Conservation (phyloP, 208 protist species). For the Acanthamoeba culbertsoni region DNA sequence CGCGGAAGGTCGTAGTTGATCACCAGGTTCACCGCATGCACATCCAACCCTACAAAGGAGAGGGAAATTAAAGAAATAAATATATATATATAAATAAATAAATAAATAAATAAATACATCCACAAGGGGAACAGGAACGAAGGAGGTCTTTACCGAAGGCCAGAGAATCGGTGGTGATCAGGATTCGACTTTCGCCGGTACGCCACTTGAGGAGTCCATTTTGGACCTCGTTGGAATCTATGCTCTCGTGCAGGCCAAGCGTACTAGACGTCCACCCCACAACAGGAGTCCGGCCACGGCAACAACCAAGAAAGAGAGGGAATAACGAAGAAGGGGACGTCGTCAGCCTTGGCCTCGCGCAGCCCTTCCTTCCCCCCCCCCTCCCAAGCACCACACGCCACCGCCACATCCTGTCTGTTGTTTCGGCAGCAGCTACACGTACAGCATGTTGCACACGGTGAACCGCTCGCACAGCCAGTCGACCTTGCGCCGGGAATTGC, state of each 20-base stretch:
- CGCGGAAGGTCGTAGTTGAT: conserved; percentile 99
- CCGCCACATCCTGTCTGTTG: too few species aligned
- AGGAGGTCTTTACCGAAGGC: conserved; percentile 85
- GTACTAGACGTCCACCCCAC: too few species aligned
- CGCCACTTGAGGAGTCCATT: neutral
- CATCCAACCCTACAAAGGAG: conserved; percentile 94
- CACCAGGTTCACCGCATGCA: conserved; percentile 99
- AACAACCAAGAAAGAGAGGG: conserved; percentile 66
- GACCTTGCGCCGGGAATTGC: conserved; percentile 95
- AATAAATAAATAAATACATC: neutral
- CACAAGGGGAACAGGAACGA: neutral
- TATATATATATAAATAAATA: too few species aligned
- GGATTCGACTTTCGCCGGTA: conserved; percentile 85
- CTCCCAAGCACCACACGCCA: too few species aligned
- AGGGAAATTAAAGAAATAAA: neutral
- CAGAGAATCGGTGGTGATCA: conserved; percentile 99
- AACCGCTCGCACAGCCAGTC: conserved; percentile 93
- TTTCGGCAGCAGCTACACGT: conserved; percentile 82
- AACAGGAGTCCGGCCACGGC: too few species aligned
- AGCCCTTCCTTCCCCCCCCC: too few species aligned
- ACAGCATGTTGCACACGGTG: neutral
- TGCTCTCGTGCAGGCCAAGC: neutral
- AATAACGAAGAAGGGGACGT: conserved; percentile 94
- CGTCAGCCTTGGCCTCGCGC: too few species aligned
- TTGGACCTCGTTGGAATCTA: neutral